Evolutionary conservation across 164 flowering plant species (phyloP).

Genomic region (Platanus orientalis): DNA sequence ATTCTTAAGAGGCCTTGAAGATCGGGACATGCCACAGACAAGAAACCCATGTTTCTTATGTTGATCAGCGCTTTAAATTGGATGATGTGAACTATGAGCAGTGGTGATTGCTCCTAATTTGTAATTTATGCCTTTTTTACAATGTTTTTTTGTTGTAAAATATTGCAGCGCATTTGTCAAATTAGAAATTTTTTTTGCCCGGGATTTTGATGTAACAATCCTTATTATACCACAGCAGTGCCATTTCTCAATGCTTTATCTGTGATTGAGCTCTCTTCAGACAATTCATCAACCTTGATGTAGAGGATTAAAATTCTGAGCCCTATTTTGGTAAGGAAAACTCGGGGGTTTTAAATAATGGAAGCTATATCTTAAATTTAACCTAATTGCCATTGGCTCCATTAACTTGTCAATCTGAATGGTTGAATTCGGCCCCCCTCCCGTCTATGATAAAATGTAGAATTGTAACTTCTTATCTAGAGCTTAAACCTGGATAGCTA

Average conservation of each 20-base stretch:
- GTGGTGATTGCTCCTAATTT: background rate
- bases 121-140: background rate
- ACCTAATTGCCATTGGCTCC: too few relatives aligned
- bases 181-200: background rate
- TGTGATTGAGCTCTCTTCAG: too few relatives aligned
- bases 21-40: conserved; percentile 45
- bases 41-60: conserved; percentile 50
- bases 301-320: too few relatives aligned
- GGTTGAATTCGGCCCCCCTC: too few relatives aligned
- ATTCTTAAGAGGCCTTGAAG: conserved; percentile 71
- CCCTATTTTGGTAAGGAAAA: too few relatives aligned
- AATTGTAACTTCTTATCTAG: too few relatives aligned
- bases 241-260: background rate
- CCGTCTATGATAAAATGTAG: too few relatives aligned
- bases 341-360: too few relatives aligned
- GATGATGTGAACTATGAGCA: background rate
- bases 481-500: too few relatives aligned
- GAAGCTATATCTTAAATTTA: too few relatives aligned
- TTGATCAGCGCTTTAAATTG: conserved; percentile 19
- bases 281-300: too few relatives aligned
- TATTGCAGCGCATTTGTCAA: background rate
- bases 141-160: background rate
- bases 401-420: too few relatives aligned
- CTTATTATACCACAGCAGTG: background rate
- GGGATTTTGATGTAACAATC: background rate